Base-by-base conservation (phyloP, 306 rosid genomes). In the Lagenaria siceraria region DNA sequence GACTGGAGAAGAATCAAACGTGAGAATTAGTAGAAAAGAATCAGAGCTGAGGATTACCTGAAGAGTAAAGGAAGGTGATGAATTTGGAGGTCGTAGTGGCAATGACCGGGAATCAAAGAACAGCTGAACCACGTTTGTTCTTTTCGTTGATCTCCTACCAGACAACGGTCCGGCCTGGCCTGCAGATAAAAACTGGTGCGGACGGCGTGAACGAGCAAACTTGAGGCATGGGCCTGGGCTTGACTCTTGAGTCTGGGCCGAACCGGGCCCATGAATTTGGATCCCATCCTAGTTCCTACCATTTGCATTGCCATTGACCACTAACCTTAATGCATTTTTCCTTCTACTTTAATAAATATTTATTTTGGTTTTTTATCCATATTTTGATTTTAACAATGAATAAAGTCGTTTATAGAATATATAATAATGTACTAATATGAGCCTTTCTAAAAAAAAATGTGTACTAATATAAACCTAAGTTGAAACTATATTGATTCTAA, bases 131-230 rank as follows among this genome's bases (percentile, higher is more conserved):
- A 4, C 27, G 35, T 22, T 71, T 36, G 59, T 71, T 24, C 15
- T 43, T n/a, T n/a, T 71, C 76, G 42, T 71, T 24, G 76, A 27
- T 48, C 76, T 46, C 12, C 58, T 70, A 46, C 58, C 75, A 70
- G 17, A 46, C 75, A 24, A 15, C 14, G 15, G 75, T 70, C 58
- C 14, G 21, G 75, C 38, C 22, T 46, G 17, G 76, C 25, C 76
- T 71, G 42, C 15, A 8, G 7, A 25, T 8, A 36, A 7, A 42
- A 71, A 48, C 76, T 4, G 24, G 76, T 48, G 54, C 36, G 21
- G 75, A 22, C 54, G 36, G 21, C 75, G 21, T 68, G 52, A 35
- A 35, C 54, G 5, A 68, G 2, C 75, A 40, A 42, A 68, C 75
- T 11, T 42, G 12, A 22, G 31, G 1, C 4, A 7, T 70, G 75